phyloP scores from a whole-genome alignment of 805 yeast species.

The Ogataea pilisensis region DNA sequence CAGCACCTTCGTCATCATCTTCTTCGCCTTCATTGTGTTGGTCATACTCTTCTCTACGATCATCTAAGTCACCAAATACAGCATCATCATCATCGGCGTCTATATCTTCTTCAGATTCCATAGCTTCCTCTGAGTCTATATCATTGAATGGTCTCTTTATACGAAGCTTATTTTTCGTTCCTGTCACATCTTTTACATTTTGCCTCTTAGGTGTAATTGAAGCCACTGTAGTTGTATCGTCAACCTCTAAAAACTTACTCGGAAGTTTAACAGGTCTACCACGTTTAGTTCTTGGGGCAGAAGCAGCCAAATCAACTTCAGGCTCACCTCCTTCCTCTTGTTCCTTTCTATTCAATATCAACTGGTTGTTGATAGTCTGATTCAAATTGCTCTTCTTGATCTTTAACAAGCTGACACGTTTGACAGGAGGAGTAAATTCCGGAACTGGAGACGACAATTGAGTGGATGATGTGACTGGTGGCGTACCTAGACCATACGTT shows the following conservation, averaged over 20 bases:
- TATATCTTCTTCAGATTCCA: slow-evolving; percentile 7
- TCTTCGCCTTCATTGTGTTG: slow-evolving; percentile 4
- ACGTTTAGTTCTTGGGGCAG: not conserved
- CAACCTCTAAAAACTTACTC: not conserved
- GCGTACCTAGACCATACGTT: not conserved
- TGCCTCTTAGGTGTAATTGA: not conserved
- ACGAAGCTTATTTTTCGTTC: not conserved
- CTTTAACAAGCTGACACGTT: not conserved
- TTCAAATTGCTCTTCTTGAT: not conserved
- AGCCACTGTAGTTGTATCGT: too few species aligned
- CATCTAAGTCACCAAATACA: not conserved
- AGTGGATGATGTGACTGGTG: not conserved
- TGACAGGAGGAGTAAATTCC: not conserved
- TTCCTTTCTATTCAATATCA: not conserved
- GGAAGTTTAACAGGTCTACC: not conserved
- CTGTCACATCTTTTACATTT: not conserved
- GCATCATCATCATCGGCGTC: slow-evolving; percentile 6
- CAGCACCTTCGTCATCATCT: slow-evolving; percentile 2
- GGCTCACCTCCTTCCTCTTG: not conserved
- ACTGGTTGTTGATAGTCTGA: not conserved
- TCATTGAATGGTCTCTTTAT: not conserved
- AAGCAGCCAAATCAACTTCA: not conserved
- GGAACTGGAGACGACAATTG: too few species aligned
- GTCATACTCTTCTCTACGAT: not conserved
- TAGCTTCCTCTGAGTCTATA: slow-evolving; percentile 3